Conservation (phyloP, 1,139 yeast species). For the Debaryomyces subglobosus region DNA sequence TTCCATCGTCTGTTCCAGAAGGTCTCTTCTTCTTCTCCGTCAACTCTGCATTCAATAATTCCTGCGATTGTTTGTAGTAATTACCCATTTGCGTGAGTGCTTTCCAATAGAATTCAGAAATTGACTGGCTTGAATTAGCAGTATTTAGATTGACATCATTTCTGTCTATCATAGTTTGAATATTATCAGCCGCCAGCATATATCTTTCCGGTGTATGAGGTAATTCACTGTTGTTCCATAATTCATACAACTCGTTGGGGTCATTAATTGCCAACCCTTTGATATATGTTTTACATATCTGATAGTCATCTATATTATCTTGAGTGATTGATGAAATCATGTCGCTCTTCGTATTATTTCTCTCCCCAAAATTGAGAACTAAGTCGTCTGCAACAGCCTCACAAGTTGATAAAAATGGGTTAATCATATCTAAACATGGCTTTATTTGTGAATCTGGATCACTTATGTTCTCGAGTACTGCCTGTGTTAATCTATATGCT, state of each 20-base stretch:
- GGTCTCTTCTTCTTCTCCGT: constrained; percentile 19
- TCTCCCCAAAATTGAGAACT: constrained; percentile 25
- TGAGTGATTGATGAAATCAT: constrained; percentile 29
- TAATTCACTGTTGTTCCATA: constrained; percentile 29
- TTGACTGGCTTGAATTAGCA: constrained; percentile 13
- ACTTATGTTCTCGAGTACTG: constrained; percentile 30
- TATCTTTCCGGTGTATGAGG: constrained; percentile 38
- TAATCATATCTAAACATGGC: constrained; percentile 13
- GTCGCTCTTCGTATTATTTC: constrained; percentile 22
- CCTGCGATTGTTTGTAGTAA: constrained; percentile 44
- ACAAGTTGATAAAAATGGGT: constrained; percentile 22
- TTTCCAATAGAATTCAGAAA: constrained; percentile 37
- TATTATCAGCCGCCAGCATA: constrained; percentile 46
- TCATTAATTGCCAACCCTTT: constrained; percentile 22
- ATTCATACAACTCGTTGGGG: constrained; percentile 19
- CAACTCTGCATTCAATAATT: constrained; percentile 25
- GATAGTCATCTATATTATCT: constrained; percentile 28
- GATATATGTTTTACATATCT: constrained; percentile 28
- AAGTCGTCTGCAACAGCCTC: constrained; percentile 28
- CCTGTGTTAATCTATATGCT: constrained; percentile 33
- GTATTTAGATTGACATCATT: constrained; percentile 25
- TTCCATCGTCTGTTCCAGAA: constrained; percentile 25
- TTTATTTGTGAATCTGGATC: constrained; percentile 12
- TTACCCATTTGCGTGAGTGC: constrained; percentile 41
- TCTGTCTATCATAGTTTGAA: constrained; percentile 47